A percentile compares a stretch with the other conserved stretches of the same genome.
Evolutionary conservation across 2,329 filamentous ascomycete species (phyloP).

Genomic region (Aspergillus caelatus): DNA sequence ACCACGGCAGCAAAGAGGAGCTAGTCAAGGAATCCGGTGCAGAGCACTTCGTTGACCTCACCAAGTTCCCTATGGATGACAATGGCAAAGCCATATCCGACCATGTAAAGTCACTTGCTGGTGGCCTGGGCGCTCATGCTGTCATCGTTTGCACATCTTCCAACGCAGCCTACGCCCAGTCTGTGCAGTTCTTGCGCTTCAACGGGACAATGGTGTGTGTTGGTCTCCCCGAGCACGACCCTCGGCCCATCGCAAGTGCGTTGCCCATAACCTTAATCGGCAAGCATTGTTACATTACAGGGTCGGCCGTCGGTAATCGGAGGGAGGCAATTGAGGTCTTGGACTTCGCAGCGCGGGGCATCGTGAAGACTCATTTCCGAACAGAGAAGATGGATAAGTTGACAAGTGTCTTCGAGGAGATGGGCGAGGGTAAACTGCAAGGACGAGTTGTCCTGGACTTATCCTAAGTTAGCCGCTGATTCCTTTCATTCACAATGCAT

Average conservation of each 20-base stretch:
- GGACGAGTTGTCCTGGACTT: constrained; percentile 54
- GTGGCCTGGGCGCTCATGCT: constrained; percentile 62
- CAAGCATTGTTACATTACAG: constrained; percentile 51
- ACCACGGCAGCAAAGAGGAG: constrained; percentile 63
- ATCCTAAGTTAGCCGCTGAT: constrained; percentile 19
- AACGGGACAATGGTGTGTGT: constrained; percentile 56
- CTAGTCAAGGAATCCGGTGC: constrained; percentile 64
- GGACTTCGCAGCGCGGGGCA: constrained; percentile 51
- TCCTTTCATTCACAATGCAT: not conserved
- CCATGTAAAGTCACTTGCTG: constrained; percentile 60
- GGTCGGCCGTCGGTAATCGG: constrained; percentile 55
- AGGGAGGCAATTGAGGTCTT: constrained; percentile 54
- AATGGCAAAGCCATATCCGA: constrained; percentile 53
- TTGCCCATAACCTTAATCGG: constrained; percentile 46
- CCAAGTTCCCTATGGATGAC: constrained; percentile 50
- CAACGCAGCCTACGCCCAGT: constrained; percentile 55
- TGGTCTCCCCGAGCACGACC: constrained; percentile 53
- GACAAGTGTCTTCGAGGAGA: constrained; percentile 50
- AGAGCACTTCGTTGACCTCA: constrained; percentile 67
- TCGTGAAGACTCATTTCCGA: constrained; percentile 50
- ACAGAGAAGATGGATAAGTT: constrained; percentile 53
- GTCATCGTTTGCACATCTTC: constrained; percentile 60
- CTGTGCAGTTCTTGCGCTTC: constrained; percentile 51
- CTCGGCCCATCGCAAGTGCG: constrained; percentile 49
- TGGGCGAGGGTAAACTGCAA: constrained; percentile 47